phyloP scores from a whole-genome alignment of 176 grass and related monocot species.

The Avena insularis region DNA sequence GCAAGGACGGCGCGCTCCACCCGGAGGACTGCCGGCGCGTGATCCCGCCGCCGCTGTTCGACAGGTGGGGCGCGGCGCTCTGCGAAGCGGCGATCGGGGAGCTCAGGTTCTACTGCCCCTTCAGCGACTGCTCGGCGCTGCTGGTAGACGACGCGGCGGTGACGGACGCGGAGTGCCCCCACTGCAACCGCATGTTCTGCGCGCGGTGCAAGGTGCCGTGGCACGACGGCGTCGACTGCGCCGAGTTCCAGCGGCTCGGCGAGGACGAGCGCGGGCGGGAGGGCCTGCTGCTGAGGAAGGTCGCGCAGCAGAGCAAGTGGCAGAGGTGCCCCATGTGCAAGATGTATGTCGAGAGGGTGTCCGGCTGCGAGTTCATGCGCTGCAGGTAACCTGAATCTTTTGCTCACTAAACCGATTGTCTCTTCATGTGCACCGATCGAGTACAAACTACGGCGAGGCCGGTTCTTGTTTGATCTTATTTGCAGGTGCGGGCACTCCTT shows the following conservation, averaged over 20 bases:
- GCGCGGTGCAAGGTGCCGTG: conserved; percentile 73
- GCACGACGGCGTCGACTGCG: conserved; percentile 57
- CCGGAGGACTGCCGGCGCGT: conserved; percentile 51
- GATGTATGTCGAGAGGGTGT: conserved; percentile 76
- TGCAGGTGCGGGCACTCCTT: conserved; percentile 69
- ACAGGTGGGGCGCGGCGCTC: conserved; percentile 56
- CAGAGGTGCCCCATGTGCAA: conserved; percentile 77
- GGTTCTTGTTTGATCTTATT: background rate
- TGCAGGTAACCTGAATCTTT: conserved; percentile 61
- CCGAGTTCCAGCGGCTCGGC: conserved; percentile 50
- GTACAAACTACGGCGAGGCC: background rate
- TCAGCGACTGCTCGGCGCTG: conserved; percentile 60
- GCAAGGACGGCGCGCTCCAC: conserved; percentile 49
- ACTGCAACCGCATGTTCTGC: conserved; percentile 68
- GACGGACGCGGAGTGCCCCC: conserved; percentile 55
- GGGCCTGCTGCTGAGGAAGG: conserved; percentile 64
- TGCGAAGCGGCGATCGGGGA: conserved; percentile 45
- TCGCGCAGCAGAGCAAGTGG: conserved; percentile 61
- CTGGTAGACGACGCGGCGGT: conserved; percentile 49
- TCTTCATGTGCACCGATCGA: background rate
- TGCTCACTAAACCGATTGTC: background rate
- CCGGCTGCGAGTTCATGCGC: conserved; percentile 59
- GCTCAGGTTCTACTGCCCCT: conserved; percentile 70
- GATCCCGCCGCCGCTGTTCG: conserved; percentile 41
- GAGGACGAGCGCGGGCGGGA: conserved; percentile 54